phyloP scores from a whole-genome alignment of 176 grass and related monocot species.

The Olyra latifolia region DNA sequence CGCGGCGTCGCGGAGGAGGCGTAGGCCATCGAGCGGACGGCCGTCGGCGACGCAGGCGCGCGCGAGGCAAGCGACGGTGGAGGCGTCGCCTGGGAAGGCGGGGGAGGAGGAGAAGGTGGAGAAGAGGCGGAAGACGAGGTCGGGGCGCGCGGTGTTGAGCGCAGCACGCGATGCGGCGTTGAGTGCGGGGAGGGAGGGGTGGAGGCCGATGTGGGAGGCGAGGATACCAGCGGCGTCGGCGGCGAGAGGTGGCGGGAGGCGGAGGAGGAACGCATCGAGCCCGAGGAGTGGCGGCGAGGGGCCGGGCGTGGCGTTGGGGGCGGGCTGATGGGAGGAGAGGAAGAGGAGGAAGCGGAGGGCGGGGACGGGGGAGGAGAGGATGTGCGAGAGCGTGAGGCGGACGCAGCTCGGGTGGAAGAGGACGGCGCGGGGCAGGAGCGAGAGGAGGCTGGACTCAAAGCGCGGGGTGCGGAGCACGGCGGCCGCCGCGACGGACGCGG shows the following conservation, averaged over 20 bases:
- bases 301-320: constrained; percentile 24
- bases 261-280: constrained; percentile 41
- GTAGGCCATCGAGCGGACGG: constrained; percentile 57
- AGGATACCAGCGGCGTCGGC: constrained; percentile 40
- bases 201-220: constrained; percentile 37
- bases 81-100: constrained; percentile 35
- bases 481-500: constrained; percentile 31
- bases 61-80: constrained; percentile 47
- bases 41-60: constrained; percentile 51
- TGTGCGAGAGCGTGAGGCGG: constrained; percentile 44
- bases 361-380: constrained; percentile 31
- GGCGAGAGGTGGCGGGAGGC: constrained; percentile 28
- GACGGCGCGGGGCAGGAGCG: constrained; percentile 40
- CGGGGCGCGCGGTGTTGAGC: constrained; percentile 37
- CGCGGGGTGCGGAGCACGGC: constrained; percentile 30
- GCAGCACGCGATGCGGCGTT: constrained; percentile 35
- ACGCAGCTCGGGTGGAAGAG: constrained; percentile 59
- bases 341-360: constrained; percentile 61
- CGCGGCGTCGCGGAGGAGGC: constrained; percentile 57
- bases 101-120: constrained; percentile 43
- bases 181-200: constrained; percentile 42
- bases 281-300: not conserved
- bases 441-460: constrained; percentile 40
- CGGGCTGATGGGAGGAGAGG: constrained; percentile 43
- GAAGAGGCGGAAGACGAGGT: constrained; percentile 66